Evolutionary conservation across 2,329 filamentous ascomycete species (phyloP).

Genomic region (Cadophora gregata): DNA sequence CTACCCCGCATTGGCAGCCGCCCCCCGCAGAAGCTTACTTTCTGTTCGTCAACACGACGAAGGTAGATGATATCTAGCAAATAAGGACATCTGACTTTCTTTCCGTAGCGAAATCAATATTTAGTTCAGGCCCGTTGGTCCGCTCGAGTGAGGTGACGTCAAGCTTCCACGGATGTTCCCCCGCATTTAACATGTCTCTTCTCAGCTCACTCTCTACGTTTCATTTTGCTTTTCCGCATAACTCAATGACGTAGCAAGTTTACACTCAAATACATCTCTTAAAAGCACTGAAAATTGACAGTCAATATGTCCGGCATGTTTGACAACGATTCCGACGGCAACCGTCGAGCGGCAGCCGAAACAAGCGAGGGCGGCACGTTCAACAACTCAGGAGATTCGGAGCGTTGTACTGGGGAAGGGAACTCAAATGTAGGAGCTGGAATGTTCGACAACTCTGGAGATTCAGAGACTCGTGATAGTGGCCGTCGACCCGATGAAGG

Average conservation of each 20-base stretch:
- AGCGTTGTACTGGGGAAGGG: too few relatives aligned
- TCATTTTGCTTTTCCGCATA: too few relatives aligned
- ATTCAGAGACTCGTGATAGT: not conserved
- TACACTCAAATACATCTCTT: not conserved
- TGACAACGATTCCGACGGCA: slow-evolving; percentile 14
- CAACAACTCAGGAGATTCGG: not conserved
- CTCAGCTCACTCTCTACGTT: not conserved
- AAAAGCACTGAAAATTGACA: too few relatives aligned
- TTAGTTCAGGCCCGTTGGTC: not conserved
- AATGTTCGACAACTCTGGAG: not conserved
- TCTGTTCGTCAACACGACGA: not conserved
- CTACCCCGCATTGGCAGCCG: not conserved
- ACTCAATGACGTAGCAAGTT: too few relatives aligned
- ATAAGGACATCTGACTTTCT: not conserved
- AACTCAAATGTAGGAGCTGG: too few relatives aligned
- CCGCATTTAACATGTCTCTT: not conserved
- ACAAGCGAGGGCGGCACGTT: slow-evolving; percentile 8
- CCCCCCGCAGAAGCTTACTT: not conserved
- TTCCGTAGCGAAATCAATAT: not conserved
- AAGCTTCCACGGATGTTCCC: not conserved
- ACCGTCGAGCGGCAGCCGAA: not conserved
- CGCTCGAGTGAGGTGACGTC: slow-evolving; percentile 13
- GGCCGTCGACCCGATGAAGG: not conserved
- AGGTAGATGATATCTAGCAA: not conserved
- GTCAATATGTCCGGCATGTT: slow-evolving; percentile 10